Percentiles rank a stretch among this genome's conserved stretches.
Conservation (phyloP, 768 basidiomycete species). For the Auricularia sp. region DNA sequence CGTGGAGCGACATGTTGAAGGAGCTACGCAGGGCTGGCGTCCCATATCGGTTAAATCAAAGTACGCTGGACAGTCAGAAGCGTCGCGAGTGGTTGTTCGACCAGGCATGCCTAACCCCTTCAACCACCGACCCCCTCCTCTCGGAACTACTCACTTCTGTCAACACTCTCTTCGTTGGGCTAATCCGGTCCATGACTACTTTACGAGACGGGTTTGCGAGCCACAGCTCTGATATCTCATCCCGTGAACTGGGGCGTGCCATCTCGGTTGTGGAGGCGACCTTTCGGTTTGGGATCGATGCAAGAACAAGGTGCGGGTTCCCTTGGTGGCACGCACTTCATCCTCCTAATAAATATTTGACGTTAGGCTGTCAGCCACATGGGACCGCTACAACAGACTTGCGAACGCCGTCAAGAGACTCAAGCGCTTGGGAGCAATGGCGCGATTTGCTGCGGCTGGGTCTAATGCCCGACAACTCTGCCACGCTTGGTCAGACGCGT, state of each 20-base stretch:
- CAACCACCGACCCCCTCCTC: slow-evolving; percentile 20
- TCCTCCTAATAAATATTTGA: too few relatives aligned
- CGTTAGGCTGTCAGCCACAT: not conserved
- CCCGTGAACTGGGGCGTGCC: slow-evolving; percentile 79
- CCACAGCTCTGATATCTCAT: slow-evolving; percentile 76
- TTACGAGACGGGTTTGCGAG: slow-evolving; percentile 50
- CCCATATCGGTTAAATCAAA: slow-evolving; percentile 59
- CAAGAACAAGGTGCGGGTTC: slow-evolving; percentile 49
- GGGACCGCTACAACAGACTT: not conserved
- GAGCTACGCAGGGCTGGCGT: slow-evolving; percentile 77
- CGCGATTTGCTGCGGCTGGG: too few relatives aligned
- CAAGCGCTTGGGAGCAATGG: not conserved
- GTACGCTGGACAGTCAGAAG: slow-evolving; percentile 45
- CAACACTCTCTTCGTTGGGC: slow-evolving; percentile 55
- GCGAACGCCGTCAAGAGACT: not conserved
- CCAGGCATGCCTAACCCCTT: slow-evolving; percentile 32
- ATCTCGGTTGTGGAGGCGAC: slow-evolving; percentile 70
- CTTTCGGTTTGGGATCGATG: slow-evolving; percentile 54
- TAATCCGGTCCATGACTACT: slow-evolving; percentile 54
- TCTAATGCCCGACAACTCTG: not conserved
- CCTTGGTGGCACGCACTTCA: too few relatives aligned
- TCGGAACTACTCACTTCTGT: slow-evolving; percentile 24
- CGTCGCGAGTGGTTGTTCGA: slow-evolving; percentile 56
- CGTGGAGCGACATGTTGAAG: slow-evolving; percentile 84
- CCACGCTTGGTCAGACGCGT: not conserved